These are phyloP conservation scores for Tuber melanosporum DNA, from an alignment of 495 filamentous ascomycete genomes.

Conservation along the genomic window DNA sequence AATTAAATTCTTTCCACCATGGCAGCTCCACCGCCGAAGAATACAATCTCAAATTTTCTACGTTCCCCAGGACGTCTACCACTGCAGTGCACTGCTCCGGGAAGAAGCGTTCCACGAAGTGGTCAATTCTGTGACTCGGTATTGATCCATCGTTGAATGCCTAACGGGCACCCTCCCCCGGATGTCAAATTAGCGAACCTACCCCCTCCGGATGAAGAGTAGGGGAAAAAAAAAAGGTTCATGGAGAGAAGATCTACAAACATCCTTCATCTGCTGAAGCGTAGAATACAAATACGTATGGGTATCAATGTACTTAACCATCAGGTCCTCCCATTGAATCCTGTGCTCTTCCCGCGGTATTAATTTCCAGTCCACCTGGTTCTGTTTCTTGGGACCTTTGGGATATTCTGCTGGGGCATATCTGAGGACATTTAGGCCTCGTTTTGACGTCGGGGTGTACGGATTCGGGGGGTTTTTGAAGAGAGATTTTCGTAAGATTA, in stretches of 20 bases:
- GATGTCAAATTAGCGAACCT: background rate
- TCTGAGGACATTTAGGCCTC: background rate
- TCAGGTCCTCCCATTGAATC: background rate
- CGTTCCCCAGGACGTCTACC: background rate
- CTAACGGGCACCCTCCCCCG: background rate
- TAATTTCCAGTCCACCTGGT: background rate
- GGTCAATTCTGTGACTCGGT: background rate
- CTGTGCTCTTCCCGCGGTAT: conserved; percentile 3
- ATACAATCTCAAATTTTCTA: background rate
- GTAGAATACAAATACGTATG: conserved; percentile 16
- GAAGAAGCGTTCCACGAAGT: background rate
- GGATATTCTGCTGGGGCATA: background rate
- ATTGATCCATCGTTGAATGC: background rate
- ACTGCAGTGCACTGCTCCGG: background rate
- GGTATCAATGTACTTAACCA: conserved; percentile 11
- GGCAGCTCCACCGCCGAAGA: background rate
- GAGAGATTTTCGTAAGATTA: background rate
- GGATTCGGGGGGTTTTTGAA: background rate
- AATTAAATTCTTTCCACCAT: background rate
- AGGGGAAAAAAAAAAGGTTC: conserved; percentile 2
- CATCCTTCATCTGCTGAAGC: conserved; percentile 16
- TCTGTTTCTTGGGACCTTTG: background rate
- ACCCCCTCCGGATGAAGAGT: background rate
- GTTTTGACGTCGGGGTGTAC: background rate
- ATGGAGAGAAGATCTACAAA: conserved; percentile 6